These are phyloP conservation scores for Thielaviopsis cerberus DNA, from an alignment of 2,329 filamentous ascomycete genomes.

Conservation along the genomic window DNA sequence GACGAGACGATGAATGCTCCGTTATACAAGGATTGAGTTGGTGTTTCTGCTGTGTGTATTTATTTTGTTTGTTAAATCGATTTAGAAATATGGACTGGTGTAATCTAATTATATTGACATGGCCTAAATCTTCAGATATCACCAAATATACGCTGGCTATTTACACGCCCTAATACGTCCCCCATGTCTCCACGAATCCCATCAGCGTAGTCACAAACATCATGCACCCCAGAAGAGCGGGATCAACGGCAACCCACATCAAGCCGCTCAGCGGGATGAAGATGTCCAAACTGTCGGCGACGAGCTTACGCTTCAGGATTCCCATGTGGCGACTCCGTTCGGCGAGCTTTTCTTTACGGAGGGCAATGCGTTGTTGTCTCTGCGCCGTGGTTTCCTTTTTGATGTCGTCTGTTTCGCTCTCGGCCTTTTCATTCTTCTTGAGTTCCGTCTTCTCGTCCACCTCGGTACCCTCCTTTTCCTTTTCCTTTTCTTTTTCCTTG, in stretches of 20 bases:
- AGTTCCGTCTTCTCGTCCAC: constrained; percentile 13
- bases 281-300: constrained; percentile 43
- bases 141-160: background rate
- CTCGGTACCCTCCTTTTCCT: background rate
- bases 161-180: constrained; percentile 25
- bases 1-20: background rate
- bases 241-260: constrained; percentile 38
- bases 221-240: constrained; percentile 34
- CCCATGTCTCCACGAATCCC: constrained; percentile 43
- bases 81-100: too few relatives aligned
- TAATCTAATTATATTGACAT: too few relatives aligned
- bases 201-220: constrained; percentile 45
- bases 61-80: too few relatives aligned
- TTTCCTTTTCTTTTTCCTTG: constrained; percentile 12
- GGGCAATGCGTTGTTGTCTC: background rate
- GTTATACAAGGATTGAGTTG: background rate
- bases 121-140: too few relatives aligned
- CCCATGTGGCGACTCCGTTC: background rate
- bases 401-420: constrained; percentile 13
- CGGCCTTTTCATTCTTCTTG: constrained; percentile 18
- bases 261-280: constrained; percentile 40
- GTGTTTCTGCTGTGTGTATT: background rate
- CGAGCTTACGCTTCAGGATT: constrained; percentile 26
- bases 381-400: background rate
- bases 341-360: background rate